Base-by-base conservation (phyloP, 2,329 filamentous ascomycete species). In the Chaetomium olivaceum region DNA sequence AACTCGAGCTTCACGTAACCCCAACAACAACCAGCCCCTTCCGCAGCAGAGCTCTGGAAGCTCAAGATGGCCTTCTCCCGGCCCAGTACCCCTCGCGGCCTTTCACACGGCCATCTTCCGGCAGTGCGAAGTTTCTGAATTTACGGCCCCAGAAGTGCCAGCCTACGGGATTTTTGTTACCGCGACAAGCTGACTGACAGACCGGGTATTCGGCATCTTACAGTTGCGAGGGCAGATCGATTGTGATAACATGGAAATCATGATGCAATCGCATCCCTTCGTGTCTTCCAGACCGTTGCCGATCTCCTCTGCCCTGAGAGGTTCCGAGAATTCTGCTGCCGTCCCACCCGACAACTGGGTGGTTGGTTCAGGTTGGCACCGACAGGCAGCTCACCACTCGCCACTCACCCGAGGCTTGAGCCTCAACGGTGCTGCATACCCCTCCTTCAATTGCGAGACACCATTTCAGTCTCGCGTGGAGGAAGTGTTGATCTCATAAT, bases 261-360 rank as follows among this genome's bases (percentile, higher is more conserved):
- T 54, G 55, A 59, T 63, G 55, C 56, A 63, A 59, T 62, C 21
- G 19, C 56, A 4, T 19, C 27, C n/a, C 16, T 64, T 29, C 46
- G 29, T n/a, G 19, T n/a, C 25, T 33, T 50, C 27, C 33, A 27
- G 36, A 48, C 21, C 25, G n/a, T 19, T n/a, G 16, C 39, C 39
- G 39, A 43, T 43, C 39, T 43, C 4, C 39, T 7, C 16, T 43
- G 39, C 16, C 39, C n/a, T n/a, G 39, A 11, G 31, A 31, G 3
- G 11, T 31, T 31, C 33, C 8, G 33, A 12, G 33, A 9, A 33
- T 8, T 33, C 8, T 23, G 25, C 25, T 51, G 6, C 48, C n/a
- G 19, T 51, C 25, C 21, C 8, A 51, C 48, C 48, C 19, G 11
- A 51, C 48, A 52, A 43, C 48, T 16, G 39, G 16, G 16, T 4